Conservation (phyloP, 148 eudicot species). For the Amaranthus palmeri region DNA sequence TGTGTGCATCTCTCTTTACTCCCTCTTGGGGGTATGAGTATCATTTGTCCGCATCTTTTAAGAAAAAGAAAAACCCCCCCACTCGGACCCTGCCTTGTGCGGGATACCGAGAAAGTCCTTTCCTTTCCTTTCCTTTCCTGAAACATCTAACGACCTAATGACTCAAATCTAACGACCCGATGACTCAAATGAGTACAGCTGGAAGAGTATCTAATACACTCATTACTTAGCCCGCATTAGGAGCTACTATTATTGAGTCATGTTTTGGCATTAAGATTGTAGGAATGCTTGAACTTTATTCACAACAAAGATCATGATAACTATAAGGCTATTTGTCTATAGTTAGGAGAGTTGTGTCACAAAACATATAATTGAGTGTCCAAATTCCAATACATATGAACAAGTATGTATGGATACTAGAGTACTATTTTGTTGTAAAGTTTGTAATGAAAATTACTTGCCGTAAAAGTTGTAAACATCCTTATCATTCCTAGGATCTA, state of each 20-base stretch:
- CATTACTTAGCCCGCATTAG: constrained; percentile 8
- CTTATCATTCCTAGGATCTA: constrained; percentile 1
- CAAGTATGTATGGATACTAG: background rate
- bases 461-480: constrained; percentile 13
- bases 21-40: too few species aligned
- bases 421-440: background rate
- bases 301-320: constrained; percentile 3
- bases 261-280: constrained; percentile 2
- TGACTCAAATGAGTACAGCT: background rate
- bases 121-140: too few species aligned
- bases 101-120: too few species aligned
- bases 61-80: too few species aligned
- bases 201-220: constrained; percentile 1
- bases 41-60: too few species aligned
- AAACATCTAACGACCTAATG: too few species aligned
- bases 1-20: too few species aligned
- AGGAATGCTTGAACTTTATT: constrained; percentile 3
- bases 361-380: background rate
- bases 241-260: constrained; percentile 7
- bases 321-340: background rate
- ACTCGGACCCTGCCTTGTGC: too few species aligned
- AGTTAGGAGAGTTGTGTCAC: background rate
- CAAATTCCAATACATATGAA: background rate
- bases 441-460: constrained; percentile 4
- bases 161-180: too few species aligned